These are phyloP conservation scores for Ascochyta pisi DNA, from an alignment of 2,329 filamentous ascomycete species.

Conservation along the genomic window DNA sequence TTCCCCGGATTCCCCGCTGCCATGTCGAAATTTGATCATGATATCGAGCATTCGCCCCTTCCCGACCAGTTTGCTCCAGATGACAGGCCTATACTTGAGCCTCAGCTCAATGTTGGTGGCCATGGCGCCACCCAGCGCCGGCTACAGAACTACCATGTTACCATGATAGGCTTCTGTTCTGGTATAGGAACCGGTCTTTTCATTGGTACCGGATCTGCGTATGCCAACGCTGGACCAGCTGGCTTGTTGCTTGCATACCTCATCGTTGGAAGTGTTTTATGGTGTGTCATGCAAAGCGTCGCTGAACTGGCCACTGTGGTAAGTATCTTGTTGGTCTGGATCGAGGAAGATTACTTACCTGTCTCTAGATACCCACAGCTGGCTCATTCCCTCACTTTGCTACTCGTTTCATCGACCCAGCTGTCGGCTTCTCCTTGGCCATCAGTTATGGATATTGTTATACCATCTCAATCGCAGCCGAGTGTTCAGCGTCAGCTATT, in stretches of 20 bases:
- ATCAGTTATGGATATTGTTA: conserved; percentile 57
- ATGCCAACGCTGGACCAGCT: conserved; percentile 50
- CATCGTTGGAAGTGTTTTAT: conserved; percentile 61
- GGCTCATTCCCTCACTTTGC: conserved; percentile 68
- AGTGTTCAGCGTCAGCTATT: conserved; percentile 52
- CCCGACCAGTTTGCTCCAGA: conserved; percentile 16
- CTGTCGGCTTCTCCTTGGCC: conserved; percentile 62
- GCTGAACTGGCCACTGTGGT: conserved; percentile 63
- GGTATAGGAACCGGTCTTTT: conserved; percentile 31
- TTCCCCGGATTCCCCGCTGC: background rate
- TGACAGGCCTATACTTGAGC: conserved; percentile 25
- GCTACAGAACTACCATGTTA: conserved; percentile 28
- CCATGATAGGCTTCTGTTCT: conserved; percentile 31
- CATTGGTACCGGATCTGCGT: conserved; percentile 28
- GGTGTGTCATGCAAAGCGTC: conserved; percentile 66
- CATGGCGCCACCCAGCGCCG: conserved; percentile 29
- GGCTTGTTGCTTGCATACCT: conserved; percentile 64
- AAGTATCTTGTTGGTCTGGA: background rate
- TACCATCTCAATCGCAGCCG: conserved; percentile 55
- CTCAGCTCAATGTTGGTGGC: conserved; percentile 27
- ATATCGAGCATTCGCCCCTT: conserved; percentile 22
- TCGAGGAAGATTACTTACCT: background rate
- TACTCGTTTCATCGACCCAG: conserved; percentile 68
- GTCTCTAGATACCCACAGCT: conserved; percentile 37
- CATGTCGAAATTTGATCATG: conserved; percentile 21